These are phyloP conservation scores for Maudiozyma serrabonitensis DNA, from an alignment of 805 yeast species.

Conservation along the genomic window DNA sequence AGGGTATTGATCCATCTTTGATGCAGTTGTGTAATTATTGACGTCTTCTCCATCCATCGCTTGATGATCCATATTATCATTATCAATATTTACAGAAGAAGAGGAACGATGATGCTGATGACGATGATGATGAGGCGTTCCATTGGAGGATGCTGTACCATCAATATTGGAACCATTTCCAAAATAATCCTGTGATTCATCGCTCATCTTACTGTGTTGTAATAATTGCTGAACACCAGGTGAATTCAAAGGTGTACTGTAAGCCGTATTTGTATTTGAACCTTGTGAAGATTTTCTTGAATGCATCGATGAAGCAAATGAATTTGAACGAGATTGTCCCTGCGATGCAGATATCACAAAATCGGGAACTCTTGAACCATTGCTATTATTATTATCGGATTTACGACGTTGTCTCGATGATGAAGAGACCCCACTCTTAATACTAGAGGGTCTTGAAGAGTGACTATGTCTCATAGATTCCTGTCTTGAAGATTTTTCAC, in stretches of 20 bases:
- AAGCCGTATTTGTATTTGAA: constrained; percentile 22
- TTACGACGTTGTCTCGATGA: constrained; percentile 16
- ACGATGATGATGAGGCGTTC: background rate
- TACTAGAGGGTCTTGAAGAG: constrained; percentile 19
- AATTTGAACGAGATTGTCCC: constrained; percentile 16
- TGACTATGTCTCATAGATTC: constrained; percentile 15
- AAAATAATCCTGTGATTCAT: constrained; percentile 16
- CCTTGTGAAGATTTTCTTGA: constrained; percentile 26
- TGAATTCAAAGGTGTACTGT: constrained; percentile 27
- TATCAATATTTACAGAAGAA: constrained; percentile 1
- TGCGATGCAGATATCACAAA: background rate
- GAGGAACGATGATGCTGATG: background rate
- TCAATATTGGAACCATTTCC: background rate
- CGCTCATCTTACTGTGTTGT: background rate
- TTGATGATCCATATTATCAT: background rate
- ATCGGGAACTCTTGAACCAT: constrained; percentile 1
- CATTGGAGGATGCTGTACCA: background rate
- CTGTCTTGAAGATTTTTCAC: constrained; percentile 3
- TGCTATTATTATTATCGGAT: constrained; percentile 9
- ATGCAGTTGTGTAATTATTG: background rate
- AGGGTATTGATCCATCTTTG: constrained; percentile 1
- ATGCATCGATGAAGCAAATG: constrained; percentile 23
- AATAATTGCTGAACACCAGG: constrained; percentile 17
- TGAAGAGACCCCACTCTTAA: constrained; percentile 16
- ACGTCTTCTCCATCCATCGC: background rate